Percentiles rank a stretch among this genome's conserved stretches.
Evolutionary conservation across 2,329 filamentous ascomycete genomes (phyloP).

Genomic region (Xylariaceae sp.): DNA sequence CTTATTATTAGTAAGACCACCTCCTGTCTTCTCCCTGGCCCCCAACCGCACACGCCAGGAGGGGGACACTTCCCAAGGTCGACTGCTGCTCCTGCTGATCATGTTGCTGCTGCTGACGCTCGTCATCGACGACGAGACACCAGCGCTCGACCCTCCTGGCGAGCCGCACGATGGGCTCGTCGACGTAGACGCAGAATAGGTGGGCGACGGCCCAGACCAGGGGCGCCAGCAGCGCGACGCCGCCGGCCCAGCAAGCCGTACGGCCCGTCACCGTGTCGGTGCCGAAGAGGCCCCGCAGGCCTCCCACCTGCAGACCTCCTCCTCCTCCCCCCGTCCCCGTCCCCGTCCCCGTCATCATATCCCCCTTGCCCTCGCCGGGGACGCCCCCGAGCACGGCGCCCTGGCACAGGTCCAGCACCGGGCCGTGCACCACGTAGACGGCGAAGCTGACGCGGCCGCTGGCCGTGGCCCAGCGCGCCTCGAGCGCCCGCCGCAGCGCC

Average conservation of each 20-base stretch:
- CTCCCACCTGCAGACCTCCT: no score
- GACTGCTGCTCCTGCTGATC: no score
- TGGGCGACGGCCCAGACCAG: background rate
- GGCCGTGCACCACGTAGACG: constrained; percentile 48
- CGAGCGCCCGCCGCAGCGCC: constrained; percentile 32
- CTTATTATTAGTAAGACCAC: no score
- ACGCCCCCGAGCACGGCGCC: background rate
- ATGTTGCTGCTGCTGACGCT: no score
- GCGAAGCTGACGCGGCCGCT: constrained; percentile 46
- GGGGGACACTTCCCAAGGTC: no score
- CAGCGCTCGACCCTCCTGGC: background rate
- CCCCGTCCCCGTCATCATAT: no score
- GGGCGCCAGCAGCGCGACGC: background rate
- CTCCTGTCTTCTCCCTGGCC: no score
- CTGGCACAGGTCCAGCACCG: constrained; percentile 1
- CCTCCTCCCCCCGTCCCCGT: no score
- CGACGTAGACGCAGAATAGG: constrained; percentile 1
- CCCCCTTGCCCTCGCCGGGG: background rate
- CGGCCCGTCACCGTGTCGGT: background rate
- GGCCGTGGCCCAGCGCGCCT: constrained; percentile 42
- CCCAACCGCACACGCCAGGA: no score
- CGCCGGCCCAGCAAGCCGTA: constrained; percentile 2
- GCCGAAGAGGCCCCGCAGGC: constrained; percentile 1
- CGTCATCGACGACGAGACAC: constrained; percentile 2
- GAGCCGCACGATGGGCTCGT: constrained; percentile 1